A percentile compares a stretch with the other conserved stretches of the same genome.
These are phyloP conservation scores for Ochromonas danica DNA, from an alignment of 108 stramenopile species.

Conservation along the genomic window DNA sequence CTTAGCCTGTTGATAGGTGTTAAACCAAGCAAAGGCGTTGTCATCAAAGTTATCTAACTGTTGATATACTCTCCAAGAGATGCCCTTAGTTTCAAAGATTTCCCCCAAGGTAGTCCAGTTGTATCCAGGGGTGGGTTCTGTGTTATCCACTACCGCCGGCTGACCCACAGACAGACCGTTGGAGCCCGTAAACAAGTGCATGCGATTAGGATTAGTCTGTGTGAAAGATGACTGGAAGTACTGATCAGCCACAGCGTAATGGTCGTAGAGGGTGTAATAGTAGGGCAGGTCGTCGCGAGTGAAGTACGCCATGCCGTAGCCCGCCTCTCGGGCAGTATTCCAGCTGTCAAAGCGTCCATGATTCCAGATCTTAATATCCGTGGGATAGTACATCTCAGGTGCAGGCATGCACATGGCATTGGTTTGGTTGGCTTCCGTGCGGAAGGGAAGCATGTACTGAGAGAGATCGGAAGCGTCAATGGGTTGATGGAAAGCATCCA, in stretches of 20 bases:
- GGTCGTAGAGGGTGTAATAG: background rate
- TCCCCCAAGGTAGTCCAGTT: background rate
- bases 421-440: background rate
- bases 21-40: background rate
- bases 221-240: background rate
- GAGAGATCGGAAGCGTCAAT: background rate
- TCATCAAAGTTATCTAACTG: background rate
- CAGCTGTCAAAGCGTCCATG: background rate
- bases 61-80: constrained; percentile 1
- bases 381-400: background rate
- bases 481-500: background rate
- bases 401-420: background rate
- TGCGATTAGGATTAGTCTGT: background rate
- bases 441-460: background rate
- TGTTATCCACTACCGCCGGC: background rate
- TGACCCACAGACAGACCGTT: background rate
- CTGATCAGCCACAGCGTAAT: background rate
- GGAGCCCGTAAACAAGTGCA: background rate
- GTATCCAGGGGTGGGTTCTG: background rate
- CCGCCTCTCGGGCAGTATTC: background rate
- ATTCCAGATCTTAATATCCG: background rate
- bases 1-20: background rate
- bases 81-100: background rate
- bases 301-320: background rate
- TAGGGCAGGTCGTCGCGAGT: background rate